Evolutionary conservation across 345 rosid species (phyloP).

Genomic region (Hibiscus mutabilis): DNA sequence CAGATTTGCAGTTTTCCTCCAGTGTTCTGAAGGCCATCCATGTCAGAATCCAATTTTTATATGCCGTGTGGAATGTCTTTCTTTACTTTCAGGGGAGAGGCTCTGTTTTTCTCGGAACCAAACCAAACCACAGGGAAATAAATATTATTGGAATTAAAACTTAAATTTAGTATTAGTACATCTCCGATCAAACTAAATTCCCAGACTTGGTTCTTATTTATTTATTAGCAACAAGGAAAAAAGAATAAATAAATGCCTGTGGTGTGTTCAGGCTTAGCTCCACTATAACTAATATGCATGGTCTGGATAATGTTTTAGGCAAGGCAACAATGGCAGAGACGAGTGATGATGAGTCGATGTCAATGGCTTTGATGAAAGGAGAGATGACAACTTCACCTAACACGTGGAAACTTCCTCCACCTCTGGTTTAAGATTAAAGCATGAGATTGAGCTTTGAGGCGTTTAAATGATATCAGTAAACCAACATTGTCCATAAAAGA

Average conservation of each 20-base stretch:
- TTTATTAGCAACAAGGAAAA: background rate
- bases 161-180: no score
- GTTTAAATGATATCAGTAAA: background rate
- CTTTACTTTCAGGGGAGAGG: background rate
- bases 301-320: background rate
- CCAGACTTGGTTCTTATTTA: background rate
- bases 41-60: conserved; percentile 1
- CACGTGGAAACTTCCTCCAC: background rate
- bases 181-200: no score
- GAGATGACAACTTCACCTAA: background rate
- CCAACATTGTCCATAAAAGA: background rate
- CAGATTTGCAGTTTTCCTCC: background rate
- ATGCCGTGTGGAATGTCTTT: background rate
- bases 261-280: background rate
- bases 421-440: no score
- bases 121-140: background rate
- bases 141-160: background rate
- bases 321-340: background rate
- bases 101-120: background rate
- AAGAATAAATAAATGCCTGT: background rate
- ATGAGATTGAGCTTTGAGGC: no score
- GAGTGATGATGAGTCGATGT: background rate
- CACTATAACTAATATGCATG: background rate
- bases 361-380: background rate
- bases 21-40: conserved; percentile 2